A percentile compares a stretch with the other conserved stretches of the same genome.
Evolutionary conservation across 306 rosid species (phyloP).

Genomic region (Neltuma alba): DNA sequence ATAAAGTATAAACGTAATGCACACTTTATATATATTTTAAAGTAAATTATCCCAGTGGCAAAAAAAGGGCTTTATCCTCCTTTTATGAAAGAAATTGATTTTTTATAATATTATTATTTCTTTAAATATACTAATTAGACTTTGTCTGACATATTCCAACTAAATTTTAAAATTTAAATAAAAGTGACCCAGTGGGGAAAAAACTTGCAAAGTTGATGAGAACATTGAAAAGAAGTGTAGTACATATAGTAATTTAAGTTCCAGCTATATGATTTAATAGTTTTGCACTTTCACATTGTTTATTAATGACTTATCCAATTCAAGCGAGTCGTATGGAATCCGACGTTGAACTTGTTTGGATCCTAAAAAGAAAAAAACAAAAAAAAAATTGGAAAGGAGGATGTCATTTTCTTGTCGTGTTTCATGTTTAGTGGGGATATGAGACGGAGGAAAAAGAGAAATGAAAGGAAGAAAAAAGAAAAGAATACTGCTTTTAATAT

Average conservation of each 20-base stretch:
- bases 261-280: background rate
- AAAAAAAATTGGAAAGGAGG: background rate
- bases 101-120: too few relatives aligned
- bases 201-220: background rate
- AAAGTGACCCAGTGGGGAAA: background rate
- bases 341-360: background rate
- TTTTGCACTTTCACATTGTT: background rate
- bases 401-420: background rate
- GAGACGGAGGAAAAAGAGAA: background rate
- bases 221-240: background rate
- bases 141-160: too few relatives aligned
- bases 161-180: too few relatives aligned
- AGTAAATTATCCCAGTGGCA: background rate
- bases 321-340: background rate
- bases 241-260: background rate
- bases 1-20: background rate
- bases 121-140: too few relatives aligned
- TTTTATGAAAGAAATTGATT: background rate
- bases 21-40: background rate
- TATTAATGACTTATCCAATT: background rate
- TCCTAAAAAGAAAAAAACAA: background rate
- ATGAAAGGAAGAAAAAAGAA: background rate
- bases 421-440: background rate
- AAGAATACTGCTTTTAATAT: background rate
- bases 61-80: background rate